phyloP scores from a whole-genome alignment of 2,329 filamentous ascomycete species.

The Ascochyta koolunga region DNA sequence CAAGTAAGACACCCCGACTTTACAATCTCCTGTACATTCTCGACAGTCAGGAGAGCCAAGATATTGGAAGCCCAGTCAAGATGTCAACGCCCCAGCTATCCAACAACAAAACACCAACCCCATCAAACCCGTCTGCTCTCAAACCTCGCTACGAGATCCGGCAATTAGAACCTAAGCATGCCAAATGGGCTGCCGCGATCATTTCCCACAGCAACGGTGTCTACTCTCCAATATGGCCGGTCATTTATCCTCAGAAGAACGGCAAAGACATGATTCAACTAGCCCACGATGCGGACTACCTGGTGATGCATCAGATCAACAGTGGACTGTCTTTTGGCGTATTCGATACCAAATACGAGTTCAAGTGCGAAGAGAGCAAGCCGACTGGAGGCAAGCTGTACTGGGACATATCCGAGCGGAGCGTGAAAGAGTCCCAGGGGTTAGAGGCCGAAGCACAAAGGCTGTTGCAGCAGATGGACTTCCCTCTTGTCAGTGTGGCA shows the following conservation, averaged over 20 bases:
- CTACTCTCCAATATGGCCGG: slow-evolving; percentile 35
- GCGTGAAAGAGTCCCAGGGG: slow-evolving; percentile 23
- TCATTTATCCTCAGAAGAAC: slow-evolving; percentile 32
- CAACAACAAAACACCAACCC: slow-evolving; percentile 32
- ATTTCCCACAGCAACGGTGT: slow-evolving; percentile 41
- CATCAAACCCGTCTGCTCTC: slow-evolving; percentile 34
- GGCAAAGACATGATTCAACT: slow-evolving; percentile 20
- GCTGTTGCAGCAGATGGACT: slow-evolving; percentile 47
- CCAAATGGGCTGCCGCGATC: slow-evolving; percentile 38
- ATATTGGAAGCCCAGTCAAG: not conserved
- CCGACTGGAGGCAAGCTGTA: slow-evolving; percentile 33
- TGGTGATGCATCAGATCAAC: slow-evolving; percentile 43
- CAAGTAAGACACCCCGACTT: not conserved
- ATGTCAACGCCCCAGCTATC: slow-evolving; percentile 9
- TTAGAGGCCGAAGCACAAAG: slow-evolving; percentile 26
- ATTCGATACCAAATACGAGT: slow-evolving; percentile 49
- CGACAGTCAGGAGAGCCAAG: not conserved
- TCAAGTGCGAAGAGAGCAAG: slow-evolving; percentile 40
- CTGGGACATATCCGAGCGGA: slow-evolving; percentile 31
- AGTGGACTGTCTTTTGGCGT: slow-evolving; percentile 47
- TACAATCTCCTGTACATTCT: too few species aligned
- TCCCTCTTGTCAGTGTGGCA: slow-evolving; percentile 48
- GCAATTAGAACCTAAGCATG: slow-evolving; percentile 33
- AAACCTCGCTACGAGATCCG: slow-evolving; percentile 42
- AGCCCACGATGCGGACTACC: slow-evolving; percentile 25